Evolutionary conservation across 805 yeast species (phyloP), one percentile per base, ranked within the genome.

Genomic region (Candida endomychidarum): DNA sequence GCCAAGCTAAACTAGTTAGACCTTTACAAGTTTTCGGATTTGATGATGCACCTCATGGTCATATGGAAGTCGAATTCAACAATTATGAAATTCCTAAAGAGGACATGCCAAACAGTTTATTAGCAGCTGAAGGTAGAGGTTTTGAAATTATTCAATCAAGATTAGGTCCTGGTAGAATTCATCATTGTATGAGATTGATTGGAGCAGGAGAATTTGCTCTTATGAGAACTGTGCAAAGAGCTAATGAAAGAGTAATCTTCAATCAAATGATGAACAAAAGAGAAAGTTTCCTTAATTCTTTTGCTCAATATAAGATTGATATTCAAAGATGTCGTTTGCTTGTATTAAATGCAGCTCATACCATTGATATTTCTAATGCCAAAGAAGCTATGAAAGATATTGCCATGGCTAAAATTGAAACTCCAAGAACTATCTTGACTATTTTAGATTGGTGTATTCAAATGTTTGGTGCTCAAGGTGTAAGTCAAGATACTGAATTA

Each of bases 1-100:
- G 82, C 5, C 60, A 61, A 27, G 81, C 72, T 34, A 63, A 51
- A 19, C 48, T 77, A 22, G 57, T 73, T 23, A 65, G 85, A 31
- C 82, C 83, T 3, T 61, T 78, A 50, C 43, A 52, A 14, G 77
- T 80, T 1, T 73, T 76, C 52, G 85, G 85, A 3, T 77, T 69
- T 47, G 85, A 80, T 51, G 85, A 80, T 52, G 83, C 84, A 19
- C 86, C 86, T 3, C 85, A 80, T 54, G 86, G 86, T n/a, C 85
- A 80, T 52, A 75, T 76, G 62, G 84, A 80, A 53, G 68, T 80
- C 40, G 64, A 57, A 35, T 80, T 80, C 55, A 58, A 65, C 23
- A 61, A 74, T 51, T 73, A 66, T 45, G 75, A 67, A 38, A 68
- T 80, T 8, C 72, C 78, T 3, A 50, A 46, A 15, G 71, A 67